These are phyloP conservation scores for Aspergillus amoenus DNA, from an alignment of 2,329 filamentous ascomycete species.

Conservation along the genomic window DNA sequence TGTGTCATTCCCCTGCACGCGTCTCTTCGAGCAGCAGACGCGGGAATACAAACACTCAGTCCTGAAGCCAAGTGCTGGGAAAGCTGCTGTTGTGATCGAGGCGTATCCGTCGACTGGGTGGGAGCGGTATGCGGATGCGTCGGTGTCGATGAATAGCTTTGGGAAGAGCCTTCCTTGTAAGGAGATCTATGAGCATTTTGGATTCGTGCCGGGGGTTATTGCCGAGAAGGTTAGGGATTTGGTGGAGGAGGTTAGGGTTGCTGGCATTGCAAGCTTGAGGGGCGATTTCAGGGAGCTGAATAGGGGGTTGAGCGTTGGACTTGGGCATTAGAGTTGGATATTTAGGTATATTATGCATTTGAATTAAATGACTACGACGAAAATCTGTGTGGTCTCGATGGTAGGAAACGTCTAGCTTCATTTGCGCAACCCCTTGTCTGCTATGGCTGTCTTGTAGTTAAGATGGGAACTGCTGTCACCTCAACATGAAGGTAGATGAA, in stretches of 20 bases:
- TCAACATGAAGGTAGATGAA: too few species aligned
- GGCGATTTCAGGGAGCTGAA: conserved; percentile 20
- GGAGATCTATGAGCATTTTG: conserved; percentile 26
- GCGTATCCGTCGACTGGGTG: conserved; percentile 49
- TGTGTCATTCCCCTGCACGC: conserved; percentile 49
- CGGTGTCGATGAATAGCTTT: conserved; percentile 47
- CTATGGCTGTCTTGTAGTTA: too few species aligned
- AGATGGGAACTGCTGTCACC: too few species aligned
- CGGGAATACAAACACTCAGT: conserved; percentile 44
- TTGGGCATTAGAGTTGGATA: background rate
- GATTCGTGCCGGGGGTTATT: conserved; percentile 13
- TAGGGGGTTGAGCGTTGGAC: background rate
- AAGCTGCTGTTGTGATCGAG: conserved; percentile 48
- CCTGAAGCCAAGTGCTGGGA: conserved; percentile 32
- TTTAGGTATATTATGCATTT: background rate
- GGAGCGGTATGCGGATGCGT: conserved; percentile 53
- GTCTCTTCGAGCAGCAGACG: conserved; percentile 48
- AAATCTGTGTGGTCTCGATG: too few species aligned
- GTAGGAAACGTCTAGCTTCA: too few species aligned
- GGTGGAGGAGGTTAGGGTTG: conserved; percentile 16
- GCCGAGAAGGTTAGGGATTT: conserved; percentile 12
- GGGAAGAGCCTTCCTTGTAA: conserved; percentile 32
- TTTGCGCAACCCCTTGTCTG: too few species aligned
- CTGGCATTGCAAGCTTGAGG: conserved; percentile 14
- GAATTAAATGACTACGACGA: too few species aligned